Conservation (phyloP, 768 basidiomycete species). For the Russula lepida region DNA sequence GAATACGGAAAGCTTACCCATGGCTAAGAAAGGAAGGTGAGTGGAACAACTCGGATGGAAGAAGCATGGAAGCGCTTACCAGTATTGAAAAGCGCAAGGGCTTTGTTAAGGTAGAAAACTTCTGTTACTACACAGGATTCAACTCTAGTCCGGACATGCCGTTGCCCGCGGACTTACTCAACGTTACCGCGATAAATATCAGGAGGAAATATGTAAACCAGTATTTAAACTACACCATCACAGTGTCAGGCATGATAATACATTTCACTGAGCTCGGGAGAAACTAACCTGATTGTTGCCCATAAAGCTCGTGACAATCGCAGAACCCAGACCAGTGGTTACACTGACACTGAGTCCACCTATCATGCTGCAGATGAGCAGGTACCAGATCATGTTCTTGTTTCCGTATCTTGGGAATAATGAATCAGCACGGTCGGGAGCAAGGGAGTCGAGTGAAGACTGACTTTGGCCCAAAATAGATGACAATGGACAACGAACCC, state of each 20-base stretch:
- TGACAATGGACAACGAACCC: conserved; percentile 58
- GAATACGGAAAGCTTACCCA: conserved; percentile 41
- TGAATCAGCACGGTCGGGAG: neutral
- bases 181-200: conserved; percentile 73
- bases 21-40: conserved; percentile 35
- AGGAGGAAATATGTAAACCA: conserved; percentile 90
- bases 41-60: conserved; percentile 5
- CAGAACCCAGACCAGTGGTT: conserved; percentile 86
- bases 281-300: conserved; percentile 67
- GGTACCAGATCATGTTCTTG: conserved; percentile 92
- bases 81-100: conserved; percentile 91
- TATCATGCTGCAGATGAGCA: conserved; percentile 91
- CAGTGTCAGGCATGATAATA: neutral
- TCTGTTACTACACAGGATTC: conserved; percentile 53
- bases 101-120: conserved; percentile 92
- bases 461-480: conserved; percentile 76
- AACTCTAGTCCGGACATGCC: neutral
- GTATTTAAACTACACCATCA: conserved; percentile 59
- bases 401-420: conserved; percentile 58
- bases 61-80: conserved; percentile 35
- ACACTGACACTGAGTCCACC: conserved; percentile 93
- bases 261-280: conserved; percentile 13
- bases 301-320: conserved; percentile 72
- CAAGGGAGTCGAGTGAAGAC: neutral
- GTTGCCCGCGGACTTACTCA: conserved; percentile 42